Conservation (phyloP, 768 basidiomycete species). For the Trametes cinnabarina region DNA sequence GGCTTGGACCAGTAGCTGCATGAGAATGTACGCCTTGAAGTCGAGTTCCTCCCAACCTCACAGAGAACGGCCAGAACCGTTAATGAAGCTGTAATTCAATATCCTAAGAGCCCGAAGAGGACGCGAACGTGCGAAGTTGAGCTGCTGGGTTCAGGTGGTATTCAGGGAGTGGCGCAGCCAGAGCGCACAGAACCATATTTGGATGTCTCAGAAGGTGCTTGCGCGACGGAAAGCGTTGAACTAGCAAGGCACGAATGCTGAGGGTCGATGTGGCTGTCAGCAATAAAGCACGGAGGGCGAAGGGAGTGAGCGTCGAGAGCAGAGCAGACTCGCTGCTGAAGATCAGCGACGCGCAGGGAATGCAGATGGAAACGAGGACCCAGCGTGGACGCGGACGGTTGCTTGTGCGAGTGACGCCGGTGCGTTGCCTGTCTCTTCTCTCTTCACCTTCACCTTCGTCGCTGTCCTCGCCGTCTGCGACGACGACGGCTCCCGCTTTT, state of each 20-base stretch:
- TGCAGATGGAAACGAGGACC: slow-evolving; percentile 22
- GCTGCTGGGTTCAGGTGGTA: no score
- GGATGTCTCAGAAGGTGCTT: neutral
- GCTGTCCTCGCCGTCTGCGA: slow-evolving; percentile 24
- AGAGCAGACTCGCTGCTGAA: neutral
- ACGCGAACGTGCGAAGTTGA: neutral
- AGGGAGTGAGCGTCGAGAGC: neutral
- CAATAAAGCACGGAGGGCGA: neutral
- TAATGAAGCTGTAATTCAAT: neutral
- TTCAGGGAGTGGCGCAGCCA: neutral
- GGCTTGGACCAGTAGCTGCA: no score
- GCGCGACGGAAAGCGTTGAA: neutral
- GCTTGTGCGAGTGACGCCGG: slow-evolving; percentile 15
- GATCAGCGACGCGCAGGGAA: slow-evolving; percentile 10
- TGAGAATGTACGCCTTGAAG: no score
- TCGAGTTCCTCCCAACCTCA: no score
- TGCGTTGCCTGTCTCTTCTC: slow-evolving; percentile 17
- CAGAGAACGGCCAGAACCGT: no score
- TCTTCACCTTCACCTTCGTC: slow-evolving; percentile 20
- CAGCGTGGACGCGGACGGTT: slow-evolving; percentile 20
- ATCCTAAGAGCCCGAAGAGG: neutral
- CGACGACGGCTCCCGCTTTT: slow-evolving; percentile 21
- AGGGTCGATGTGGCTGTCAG: neutral
- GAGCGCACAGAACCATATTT: neutral
- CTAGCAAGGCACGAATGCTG: neutral